These are phyloP conservation scores for Ascochyta fabae DNA, from an alignment of 2,329 filamentous ascomycete genomes.

Conservation along the genomic window DNA sequence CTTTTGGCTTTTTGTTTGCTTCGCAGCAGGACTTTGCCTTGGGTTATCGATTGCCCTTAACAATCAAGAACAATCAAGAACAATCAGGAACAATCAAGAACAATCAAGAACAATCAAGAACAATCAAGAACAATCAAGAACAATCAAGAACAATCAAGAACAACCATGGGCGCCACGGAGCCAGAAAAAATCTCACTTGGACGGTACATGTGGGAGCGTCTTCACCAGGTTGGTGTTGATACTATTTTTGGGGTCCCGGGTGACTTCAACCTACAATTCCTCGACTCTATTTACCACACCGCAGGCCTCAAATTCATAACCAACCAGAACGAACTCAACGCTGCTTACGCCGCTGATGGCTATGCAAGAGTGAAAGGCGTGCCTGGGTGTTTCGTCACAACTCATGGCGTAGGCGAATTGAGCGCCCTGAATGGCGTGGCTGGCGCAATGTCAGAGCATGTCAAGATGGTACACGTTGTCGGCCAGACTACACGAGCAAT, in stretches of 20 bases:
- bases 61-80: no score
- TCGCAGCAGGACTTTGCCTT: background rate
- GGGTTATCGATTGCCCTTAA: background rate
- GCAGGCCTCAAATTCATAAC: conserved; percentile 55
- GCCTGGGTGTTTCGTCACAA: conserved; percentile 60
- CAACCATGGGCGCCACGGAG: conserved; percentile 18
- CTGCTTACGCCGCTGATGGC: conserved; percentile 64
- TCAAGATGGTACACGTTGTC: conserved; percentile 56
- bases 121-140: no score
- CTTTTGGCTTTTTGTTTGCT: no score
- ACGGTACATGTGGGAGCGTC: conserved; percentile 52
- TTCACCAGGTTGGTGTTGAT: conserved; percentile 50
- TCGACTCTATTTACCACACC: conserved; percentile 52
- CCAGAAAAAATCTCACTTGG: conserved; percentile 48
- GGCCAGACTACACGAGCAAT: conserved; percentile 52
- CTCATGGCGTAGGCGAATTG: conserved; percentile 65
- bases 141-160: background rate
- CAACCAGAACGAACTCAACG: conserved; percentile 66
- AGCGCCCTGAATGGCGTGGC: conserved; percentile 55
- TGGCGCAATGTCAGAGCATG: conserved; percentile 52
- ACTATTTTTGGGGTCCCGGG: conserved; percentile 54
- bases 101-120: no score
- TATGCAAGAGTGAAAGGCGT: conserved; percentile 63
- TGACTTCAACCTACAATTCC: conserved; percentile 55
- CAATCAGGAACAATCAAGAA: no score